phyloP scores from a whole-genome alignment of 129 eudicot genomes.

The Ambrosia artemisiifolia region DNA sequence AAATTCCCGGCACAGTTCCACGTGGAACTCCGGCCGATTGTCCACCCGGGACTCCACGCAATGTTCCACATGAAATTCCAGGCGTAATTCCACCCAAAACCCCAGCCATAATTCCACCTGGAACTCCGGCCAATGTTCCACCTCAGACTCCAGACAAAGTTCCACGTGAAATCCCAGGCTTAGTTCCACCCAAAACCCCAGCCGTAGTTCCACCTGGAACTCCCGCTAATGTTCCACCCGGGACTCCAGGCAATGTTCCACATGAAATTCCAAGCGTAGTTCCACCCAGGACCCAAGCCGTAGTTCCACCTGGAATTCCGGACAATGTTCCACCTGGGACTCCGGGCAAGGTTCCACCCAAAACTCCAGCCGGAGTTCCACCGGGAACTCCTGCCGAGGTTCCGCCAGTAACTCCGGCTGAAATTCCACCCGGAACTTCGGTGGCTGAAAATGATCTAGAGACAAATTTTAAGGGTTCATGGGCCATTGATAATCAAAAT shows the following conservation, averaged over 20 bases:
- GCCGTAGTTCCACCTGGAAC: too few species aligned
- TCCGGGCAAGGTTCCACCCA: not conserved
- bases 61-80: too few species aligned
- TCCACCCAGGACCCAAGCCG: not conserved
- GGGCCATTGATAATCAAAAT: conserved; percentile 44
- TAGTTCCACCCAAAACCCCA: not conserved
- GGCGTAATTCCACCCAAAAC: too few species aligned
- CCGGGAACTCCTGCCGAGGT: not conserved
- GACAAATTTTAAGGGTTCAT: conserved; percentile 39
- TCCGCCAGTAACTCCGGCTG: not conserved
- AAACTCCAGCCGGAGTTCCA: not conserved
- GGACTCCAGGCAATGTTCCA: not conserved
- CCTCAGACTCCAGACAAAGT: too few species aligned
- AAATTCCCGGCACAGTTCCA: too few species aligned
- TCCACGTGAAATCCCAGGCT: too few species aligned
- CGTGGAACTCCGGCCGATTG: too few species aligned
- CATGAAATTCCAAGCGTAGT: not conserved
- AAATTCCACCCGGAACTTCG: not conserved
- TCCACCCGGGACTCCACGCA: too few species aligned
- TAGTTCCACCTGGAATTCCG: not conserved
- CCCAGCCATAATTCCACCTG: too few species aligned
- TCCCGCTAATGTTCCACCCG: too few species aligned
- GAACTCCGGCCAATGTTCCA: too few species aligned
- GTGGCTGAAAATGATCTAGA: conserved; percentile 4
- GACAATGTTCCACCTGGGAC: not conserved